phyloP scores from a whole-genome alignment of 139 green algal genomes.

The Chlorella sp. region DNA sequence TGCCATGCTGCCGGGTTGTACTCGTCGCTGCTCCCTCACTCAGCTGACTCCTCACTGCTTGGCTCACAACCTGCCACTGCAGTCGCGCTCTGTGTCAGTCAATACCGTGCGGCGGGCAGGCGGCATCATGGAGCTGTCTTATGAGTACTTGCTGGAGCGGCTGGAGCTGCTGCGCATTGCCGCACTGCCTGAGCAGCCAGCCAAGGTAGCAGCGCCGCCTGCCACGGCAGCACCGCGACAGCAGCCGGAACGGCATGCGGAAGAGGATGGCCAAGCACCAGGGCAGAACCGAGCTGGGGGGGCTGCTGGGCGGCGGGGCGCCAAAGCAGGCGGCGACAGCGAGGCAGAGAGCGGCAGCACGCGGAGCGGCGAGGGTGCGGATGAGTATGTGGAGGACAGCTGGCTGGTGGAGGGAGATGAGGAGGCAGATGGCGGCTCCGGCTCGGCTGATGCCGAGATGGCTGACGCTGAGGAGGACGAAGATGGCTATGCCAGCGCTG shows the following conservation, averaged over 20 bases:
- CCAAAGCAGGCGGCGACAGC: not conserved
- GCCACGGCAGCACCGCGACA: not conserved
- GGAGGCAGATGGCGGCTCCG: not conserved
- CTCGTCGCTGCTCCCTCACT: no score
- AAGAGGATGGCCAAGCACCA: not conserved
- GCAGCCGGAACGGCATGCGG: not conserved
- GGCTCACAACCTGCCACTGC: not conserved
- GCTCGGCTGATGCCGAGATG: not conserved
- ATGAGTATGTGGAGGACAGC: conserved; percentile 18
- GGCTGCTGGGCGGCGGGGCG: not conserved
- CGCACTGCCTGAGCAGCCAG: conserved; percentile 15
- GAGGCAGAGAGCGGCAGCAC: not conserved
- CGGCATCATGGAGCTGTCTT: not conserved
- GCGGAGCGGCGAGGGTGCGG: not conserved
- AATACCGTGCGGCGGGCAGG: not conserved
- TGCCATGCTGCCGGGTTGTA: no score
- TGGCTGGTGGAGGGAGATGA: conserved; percentile 7
- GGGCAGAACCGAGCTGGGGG: not conserved
- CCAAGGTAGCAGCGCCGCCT: not conserved
- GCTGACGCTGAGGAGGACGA: not conserved
- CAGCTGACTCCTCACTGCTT: no score
- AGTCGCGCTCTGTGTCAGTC: not conserved
- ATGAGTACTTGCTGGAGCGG: conserved; percentile 20
- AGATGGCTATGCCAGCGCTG: not conserved
- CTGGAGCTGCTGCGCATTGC: conserved; percentile 29